A percentile compares a stretch with the other conserved stretches of the same genome.
Conservation (phyloP, 768 basidiomycete genomes). For the Cystobasidium ongulense region DNA sequence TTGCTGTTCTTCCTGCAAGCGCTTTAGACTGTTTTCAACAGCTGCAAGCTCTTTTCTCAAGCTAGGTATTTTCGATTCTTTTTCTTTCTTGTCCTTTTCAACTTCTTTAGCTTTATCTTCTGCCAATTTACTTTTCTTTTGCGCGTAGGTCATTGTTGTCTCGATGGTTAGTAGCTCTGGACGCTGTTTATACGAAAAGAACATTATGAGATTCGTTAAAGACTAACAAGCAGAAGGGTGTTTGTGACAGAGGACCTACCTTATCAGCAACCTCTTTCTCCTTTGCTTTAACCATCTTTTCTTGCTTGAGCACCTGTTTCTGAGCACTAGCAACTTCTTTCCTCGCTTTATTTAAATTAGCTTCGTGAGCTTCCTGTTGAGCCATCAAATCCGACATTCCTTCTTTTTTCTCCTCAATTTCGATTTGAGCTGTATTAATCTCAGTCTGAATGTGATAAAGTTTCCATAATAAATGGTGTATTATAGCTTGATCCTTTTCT, state of each 20-base stretch:
- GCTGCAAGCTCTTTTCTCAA: conserved; percentile 60
- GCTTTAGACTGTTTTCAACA: conserved; percentile 61
- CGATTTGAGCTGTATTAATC: conserved; percentile 62
- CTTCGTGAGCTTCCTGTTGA: conserved; percentile 58
- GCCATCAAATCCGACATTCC: conserved; percentile 60
- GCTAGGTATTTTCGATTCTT: conserved; percentile 45
- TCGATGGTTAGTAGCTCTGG: conserved; percentile 76
- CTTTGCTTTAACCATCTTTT: conserved; percentile 78
- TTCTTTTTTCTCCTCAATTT: conserved; percentile 66
- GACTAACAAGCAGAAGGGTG: too few species aligned
- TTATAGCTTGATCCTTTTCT: conserved; percentile 71
- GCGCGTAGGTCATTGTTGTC: conserved; percentile 77
- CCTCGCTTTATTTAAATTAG: conserved; percentile 63
- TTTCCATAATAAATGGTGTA: conserved; percentile 75
- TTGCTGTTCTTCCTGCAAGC: conserved; percentile 61
- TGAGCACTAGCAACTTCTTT: conserved; percentile 72
- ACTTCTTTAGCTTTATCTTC: conserved; percentile 54
- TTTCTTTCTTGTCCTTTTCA: conserved; percentile 50
- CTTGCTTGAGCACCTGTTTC: conserved; percentile 66
- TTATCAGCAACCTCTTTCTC: conserved; percentile 81
- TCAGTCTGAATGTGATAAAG: conserved; percentile 80
- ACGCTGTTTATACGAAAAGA: conserved; percentile 50
- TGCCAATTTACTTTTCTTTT: conserved; percentile 68
- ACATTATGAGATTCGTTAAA: too few species aligned
- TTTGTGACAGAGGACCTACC: conserved; percentile 48